phyloP scores from a whole-genome alignment of 352 stramenopile genomes.

The Pythium dissotocum region DNA sequence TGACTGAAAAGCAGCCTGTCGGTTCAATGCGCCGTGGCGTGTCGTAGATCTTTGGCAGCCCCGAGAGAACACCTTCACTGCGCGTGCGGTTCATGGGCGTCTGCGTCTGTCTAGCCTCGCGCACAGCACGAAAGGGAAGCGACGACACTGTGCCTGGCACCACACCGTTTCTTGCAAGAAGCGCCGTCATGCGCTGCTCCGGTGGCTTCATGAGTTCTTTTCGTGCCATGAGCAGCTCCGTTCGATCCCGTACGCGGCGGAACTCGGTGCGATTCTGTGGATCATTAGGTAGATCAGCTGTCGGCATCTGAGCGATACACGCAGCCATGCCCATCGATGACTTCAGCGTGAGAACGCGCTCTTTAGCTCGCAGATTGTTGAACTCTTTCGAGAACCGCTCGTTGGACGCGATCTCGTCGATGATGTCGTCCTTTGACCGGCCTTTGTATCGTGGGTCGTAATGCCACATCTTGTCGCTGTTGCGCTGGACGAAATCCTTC shows the following conservation, averaged over 20 bases:
- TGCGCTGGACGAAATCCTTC: conserved; percentile 56
- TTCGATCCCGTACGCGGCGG: conserved; percentile 46
- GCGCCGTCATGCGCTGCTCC: conserved; percentile 32
- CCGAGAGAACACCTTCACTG: conserved; percentile 24
- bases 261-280: conserved; percentile 45
- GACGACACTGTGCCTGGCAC: conserved; percentile 25
- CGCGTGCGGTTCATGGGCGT: conserved; percentile 25
- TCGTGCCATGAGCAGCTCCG: conserved; percentile 49
- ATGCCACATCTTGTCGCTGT: conserved; percentile 56
- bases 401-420: conserved; percentile 47
- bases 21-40: conserved; percentile 29
- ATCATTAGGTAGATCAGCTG: conserved; percentile 32
- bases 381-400: conserved; percentile 47
- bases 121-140: conserved; percentile 30
- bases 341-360: conserved; percentile 61
- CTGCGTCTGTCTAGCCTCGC: conserved; percentile 13
- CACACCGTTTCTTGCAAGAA: conserved; percentile 16
- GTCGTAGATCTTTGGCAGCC: conserved; percentile 29
- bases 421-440: conserved; percentile 40
- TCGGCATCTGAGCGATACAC: conserved; percentile 51
- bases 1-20: conserved; percentile 31
- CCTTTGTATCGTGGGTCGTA: conserved; percentile 48
- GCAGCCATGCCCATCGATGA: conserved; percentile 54
- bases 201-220: conserved; percentile 56
- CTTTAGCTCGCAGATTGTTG: conserved; percentile 57